Evolutionary conservation across 352 stramenopile species (phyloP).

Genomic region (Hyaloperonospora brassicae): DNA sequence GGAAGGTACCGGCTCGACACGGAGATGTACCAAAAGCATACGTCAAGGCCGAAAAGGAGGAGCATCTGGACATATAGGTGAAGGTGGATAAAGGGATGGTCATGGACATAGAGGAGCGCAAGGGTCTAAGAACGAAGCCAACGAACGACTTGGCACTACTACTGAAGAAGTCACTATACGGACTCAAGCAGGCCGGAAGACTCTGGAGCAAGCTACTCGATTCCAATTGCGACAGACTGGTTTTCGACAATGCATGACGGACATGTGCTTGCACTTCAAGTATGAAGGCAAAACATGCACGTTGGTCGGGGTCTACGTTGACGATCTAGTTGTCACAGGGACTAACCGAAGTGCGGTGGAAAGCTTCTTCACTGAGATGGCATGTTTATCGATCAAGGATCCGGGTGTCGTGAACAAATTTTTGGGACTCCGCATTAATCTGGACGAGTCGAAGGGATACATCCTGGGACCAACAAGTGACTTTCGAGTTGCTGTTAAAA

Average conservation of each 20-base stretch:
- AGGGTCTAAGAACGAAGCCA: too few relatives aligned
- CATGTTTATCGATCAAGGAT: not conserved
- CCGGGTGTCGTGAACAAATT: not conserved
- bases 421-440: not conserved
- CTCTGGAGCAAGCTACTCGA: not conserved
- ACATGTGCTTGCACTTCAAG: not conserved
- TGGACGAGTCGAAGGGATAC: not conserved
- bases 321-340: not conserved
- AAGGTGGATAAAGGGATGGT: too few relatives aligned
- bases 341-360: not conserved
- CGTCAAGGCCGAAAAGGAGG: too few relatives aligned
- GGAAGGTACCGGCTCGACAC: too few relatives aligned
- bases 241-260: not conserved
- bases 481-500: not conserved
- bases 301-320: not conserved
- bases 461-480: not conserved
- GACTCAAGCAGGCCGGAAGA: not conserved
- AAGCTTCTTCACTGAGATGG: not conserved
- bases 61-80: too few relatives aligned
- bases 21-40: too few relatives aligned
- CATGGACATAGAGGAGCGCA: too few relatives aligned
- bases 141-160: too few relatives aligned
- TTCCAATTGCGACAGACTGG: not conserved
- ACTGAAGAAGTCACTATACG: not conserved
- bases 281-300: not conserved